Percentiles rank a stretch among this genome's conserved stretches.
Evolutionary conservation across 768 basidiomycete genomes (phyloP).

Genomic region (Fomitopsis serialis): DNA sequence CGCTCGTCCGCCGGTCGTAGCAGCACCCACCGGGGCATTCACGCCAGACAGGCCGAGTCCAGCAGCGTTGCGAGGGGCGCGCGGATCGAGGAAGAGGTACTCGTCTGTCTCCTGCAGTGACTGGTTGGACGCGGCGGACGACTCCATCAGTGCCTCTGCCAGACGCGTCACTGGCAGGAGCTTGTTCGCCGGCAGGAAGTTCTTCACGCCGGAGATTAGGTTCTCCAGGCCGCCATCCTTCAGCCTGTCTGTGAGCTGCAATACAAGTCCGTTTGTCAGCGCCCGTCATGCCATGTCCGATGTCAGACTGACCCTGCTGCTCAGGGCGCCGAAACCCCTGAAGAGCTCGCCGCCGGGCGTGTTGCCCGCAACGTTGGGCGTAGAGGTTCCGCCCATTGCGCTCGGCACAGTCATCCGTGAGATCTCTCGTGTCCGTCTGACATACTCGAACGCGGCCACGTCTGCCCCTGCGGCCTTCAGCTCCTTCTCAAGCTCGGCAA

Average conservation of each 20-base stretch:
- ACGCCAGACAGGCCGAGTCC: conserved; percentile 43
- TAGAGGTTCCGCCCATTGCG: conserved; percentile 52
- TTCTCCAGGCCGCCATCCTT: conserved; percentile 97
- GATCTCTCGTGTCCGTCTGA: conserved; percentile 86
- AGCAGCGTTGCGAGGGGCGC: conserved; percentile 53
- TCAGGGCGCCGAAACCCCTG: conserved; percentile 88
- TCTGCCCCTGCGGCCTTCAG: conserved; percentile 80
- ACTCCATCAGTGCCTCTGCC: conserved; percentile 96
- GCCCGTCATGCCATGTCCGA: not conserved
- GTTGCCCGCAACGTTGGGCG: conserved; percentile 58
- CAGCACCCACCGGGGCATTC: conserved; percentile 24
- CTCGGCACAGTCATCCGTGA: conserved; percentile 83
- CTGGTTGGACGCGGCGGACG: conserved; percentile 87
- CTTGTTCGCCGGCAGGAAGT: conserved; percentile 94
- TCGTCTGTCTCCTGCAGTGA: conserved; percentile 97
- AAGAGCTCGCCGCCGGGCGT: conserved; percentile 84
- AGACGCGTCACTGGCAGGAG: conserved; percentile 88
- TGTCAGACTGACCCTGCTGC: conserved; percentile 59
- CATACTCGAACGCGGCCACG: conserved; percentile 83
- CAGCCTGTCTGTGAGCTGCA: conserved; percentile 83
- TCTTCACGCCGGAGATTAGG: conserved; percentile 95
- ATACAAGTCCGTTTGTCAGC: not conserved
- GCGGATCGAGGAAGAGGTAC: conserved; percentile 90
- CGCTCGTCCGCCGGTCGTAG: conserved; percentile 31
- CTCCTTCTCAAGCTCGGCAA: conserved; percentile 83